phyloP scores from a whole-genome alignment of 2,329 filamentous ascomycete species.

The Pyricularia sp. region DNA sequence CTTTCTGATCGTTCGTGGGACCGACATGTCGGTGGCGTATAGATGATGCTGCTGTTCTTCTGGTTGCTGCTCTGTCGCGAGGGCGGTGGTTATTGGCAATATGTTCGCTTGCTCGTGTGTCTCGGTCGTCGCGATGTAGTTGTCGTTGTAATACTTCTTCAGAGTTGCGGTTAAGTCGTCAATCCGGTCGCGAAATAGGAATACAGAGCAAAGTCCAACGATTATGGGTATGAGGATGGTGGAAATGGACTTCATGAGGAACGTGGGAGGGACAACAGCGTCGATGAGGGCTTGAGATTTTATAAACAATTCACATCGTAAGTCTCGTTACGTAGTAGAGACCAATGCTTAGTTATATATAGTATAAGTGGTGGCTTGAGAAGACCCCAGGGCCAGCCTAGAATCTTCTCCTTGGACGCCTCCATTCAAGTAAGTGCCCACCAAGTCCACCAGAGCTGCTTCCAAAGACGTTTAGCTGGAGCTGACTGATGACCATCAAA shows the following conservation, averaged over 20 bases:
- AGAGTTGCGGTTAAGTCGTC: conserved; percentile 10
- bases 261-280: neutral
- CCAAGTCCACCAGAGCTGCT: neutral
- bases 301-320: neutral
- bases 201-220: conserved; percentile 23
- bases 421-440: neutral
- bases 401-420: neutral
- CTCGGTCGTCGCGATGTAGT: neutral
- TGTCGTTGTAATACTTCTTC: conserved; percentile 8
- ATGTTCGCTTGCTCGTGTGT: neutral
- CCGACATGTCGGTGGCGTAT: conserved; percentile 42
- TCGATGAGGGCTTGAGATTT: neutral
- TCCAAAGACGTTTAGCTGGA: neutral
- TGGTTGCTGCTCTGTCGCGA: neutral
- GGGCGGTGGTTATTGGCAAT: neutral
- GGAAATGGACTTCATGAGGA: conserved; percentile 24
- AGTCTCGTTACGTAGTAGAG: neutral
- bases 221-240: conserved; percentile 22
- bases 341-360: neutral
- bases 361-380: neutral
- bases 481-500: neutral
- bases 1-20: conserved; percentile 65
- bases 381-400: neutral
- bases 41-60: conserved; percentile 10
- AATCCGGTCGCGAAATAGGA: conserved; percentile 19